Evolutionary conservation across 2,329 filamentous ascomycete genomes (phyloP).

Genomic region (Erysiphe neolycopersici): DNA sequence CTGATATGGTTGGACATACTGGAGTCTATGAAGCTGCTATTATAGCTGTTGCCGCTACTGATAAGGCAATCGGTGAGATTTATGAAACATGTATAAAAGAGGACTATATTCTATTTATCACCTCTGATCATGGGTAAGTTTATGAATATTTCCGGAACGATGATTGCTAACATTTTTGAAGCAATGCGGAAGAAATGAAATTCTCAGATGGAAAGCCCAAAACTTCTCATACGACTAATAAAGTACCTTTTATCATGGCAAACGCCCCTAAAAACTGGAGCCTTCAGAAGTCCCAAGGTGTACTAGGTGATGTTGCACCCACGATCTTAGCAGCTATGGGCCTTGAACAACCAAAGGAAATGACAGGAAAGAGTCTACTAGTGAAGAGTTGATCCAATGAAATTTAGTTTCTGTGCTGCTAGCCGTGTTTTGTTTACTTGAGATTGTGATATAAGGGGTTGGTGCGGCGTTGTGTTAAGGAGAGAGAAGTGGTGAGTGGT

Average conservation of each 20-base stretch:
- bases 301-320: conserved; percentile 94
- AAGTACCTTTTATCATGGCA: conserved; percentile 93
- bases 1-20: conserved; percentile 98
- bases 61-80: conserved; percentile 80
- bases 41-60: conserved; percentile 58
- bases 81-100: conserved; percentile 85
- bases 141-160: conserved; percentile 2
- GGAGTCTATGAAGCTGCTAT: conserved; percentile 92
- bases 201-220: conserved; percentile 88
- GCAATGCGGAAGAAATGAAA: conserved; percentile 96
- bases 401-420: no score
- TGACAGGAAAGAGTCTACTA: conserved; percentile 69
- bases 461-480: no score
- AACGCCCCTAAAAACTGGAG: conserved; percentile 81
- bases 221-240: conserved; percentile 94
- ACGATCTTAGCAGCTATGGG: conserved; percentile 82
- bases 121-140: conserved; percentile 62
- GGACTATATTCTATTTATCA: conserved; percentile 84
- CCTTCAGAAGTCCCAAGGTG: conserved; percentile 48
- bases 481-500: no score
- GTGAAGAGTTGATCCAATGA: conserved; percentile 27
- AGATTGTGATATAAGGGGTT: no score
- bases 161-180: conserved; percentile 5
- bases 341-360: conserved; percentile 66
- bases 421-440: no score